Percentiles rank a stretch among this genome's conserved stretches.
Evolutionary conservation across 2,329 filamentous ascomycete species (phyloP).

Genomic region (Chaetomium strumarium): DNA sequence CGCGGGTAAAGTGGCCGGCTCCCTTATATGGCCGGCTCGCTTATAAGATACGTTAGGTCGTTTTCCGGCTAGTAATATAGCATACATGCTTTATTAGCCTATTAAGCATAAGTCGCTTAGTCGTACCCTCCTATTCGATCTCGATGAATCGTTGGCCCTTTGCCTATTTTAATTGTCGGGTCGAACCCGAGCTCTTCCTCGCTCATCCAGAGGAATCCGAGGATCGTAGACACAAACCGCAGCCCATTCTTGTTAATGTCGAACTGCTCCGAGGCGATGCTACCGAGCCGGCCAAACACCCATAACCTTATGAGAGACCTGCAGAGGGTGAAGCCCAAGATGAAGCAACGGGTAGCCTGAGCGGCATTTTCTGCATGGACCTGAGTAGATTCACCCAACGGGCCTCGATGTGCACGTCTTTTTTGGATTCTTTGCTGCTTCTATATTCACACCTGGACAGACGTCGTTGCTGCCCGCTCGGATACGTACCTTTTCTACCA

Average conservation of each 20-base stretch:
- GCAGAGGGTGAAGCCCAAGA: conserved; percentile 44
- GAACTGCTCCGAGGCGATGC: conserved; percentile 34
- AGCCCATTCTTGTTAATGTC: conserved; percentile 37
- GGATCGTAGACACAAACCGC: conserved; percentile 35
- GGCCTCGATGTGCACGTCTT: too few relatives aligned
- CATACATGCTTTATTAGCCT: conserved; percentile 29
- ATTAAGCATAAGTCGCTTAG: conserved; percentile 37
- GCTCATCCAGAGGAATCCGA: conserved; percentile 39
- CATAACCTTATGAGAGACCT: conserved; percentile 40
- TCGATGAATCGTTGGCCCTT: conserved; percentile 34
- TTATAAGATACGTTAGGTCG: too few relatives aligned
- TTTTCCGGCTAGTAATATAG: conserved; percentile 35
- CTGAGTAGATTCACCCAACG: too few relatives aligned
- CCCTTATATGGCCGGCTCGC: too few relatives aligned
- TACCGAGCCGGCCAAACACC: conserved; percentile 41
- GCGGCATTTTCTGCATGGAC: too few relatives aligned
- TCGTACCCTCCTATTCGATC: conserved; percentile 33
- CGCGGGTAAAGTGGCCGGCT: too few relatives aligned
- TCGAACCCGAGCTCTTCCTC: conserved; percentile 39
- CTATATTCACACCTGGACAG: too few relatives aligned
- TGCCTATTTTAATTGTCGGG: conserved; percentile 34
- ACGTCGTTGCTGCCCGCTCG: too few relatives aligned
- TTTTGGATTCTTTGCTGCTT: too few relatives aligned
- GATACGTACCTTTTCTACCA: too few relatives aligned
- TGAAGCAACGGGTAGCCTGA: conserved; percentile 27